These are phyloP conservation scores for Leptosphaerulina australis DNA, from an alignment of 2,329 filamentous ascomycete species.

Conservation along the genomic window DNA sequence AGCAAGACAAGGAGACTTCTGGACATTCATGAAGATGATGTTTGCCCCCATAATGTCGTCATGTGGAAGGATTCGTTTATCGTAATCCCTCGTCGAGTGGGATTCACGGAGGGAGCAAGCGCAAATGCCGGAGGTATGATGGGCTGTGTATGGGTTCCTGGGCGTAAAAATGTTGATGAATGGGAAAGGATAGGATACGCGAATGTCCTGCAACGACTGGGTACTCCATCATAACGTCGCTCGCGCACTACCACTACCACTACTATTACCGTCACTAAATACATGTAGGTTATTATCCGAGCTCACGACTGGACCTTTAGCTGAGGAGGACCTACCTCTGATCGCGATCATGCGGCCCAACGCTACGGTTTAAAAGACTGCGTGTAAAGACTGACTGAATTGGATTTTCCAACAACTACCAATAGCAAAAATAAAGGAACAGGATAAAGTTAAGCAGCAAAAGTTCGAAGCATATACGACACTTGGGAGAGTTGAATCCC, in stretches of 20 bases:
- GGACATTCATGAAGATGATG: conserved; percentile 14
- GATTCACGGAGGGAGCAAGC: conserved; percentile 45
- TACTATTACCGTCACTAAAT: too few relatives aligned
- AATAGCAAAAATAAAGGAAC: neutral
- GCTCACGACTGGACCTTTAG: too few relatives aligned
- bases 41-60: conserved; percentile 57
- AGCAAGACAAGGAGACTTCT: conserved; percentile 18
- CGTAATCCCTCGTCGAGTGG: conserved; percentile 54
- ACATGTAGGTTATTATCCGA: too few relatives aligned
- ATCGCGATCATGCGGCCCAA: too few relatives aligned
- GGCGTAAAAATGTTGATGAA: conserved; percentile 42
- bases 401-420: neutral
- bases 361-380: too few relatives aligned
- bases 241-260: too few relatives aligned
- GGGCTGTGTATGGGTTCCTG: conserved; percentile 51
- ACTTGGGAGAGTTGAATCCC: conserved; percentile 14
- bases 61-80: conserved; percentile 54
- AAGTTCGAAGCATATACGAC: too few relatives aligned
- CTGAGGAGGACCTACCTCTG: too few relatives aligned
- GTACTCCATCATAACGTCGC: conserved; percentile 39
- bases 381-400: neutral
- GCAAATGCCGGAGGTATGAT: conserved; percentile 58
- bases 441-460: neutral
- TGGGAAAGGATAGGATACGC: conserved; percentile 50
- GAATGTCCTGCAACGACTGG: conserved; percentile 48